Evolutionary conservation across 345 rosid genomes (phyloP), one percentile per base, ranked within the genome.

Genomic region (Kernera saxatilis): DNA sequence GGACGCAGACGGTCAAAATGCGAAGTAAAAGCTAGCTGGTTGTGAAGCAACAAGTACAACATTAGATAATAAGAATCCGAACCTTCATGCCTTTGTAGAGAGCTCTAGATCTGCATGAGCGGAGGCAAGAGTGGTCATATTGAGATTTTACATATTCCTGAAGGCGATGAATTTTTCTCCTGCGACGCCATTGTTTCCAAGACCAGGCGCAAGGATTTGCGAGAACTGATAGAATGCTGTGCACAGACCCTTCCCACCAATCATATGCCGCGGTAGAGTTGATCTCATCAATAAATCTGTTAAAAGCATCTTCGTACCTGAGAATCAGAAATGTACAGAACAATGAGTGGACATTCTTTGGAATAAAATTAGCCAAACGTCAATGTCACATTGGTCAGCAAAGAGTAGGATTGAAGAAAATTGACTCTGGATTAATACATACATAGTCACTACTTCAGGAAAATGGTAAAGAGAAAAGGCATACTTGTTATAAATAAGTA

Each of bases 231-330:
- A 94, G 89, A 75, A 94, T 94, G 80, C 95, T 88, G 75, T 91
- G 96, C 27, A 91, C 88, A 36, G 99, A 91, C 68, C 99, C 99
- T 83, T 94, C 99, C 99, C 99, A 94, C 99, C 99, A 94, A 77
- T 94, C 93, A 84, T 89, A 94, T 44, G 97, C 97, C 67, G 99
- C 95, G 72, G 89, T 93, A 43, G 99, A 89, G 81, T 94, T 94
- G 27, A 94, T 88, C 79, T 89, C 97, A 72, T 91, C 96, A 80
- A 94, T 91, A 72, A 94, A 91, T 80, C 96, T 84, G 77, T 91
- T 94, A 79, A 87, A 94, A 74, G 96, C 96, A 83, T 91, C 99
- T 84, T 94, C 99, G 63, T 94, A 94, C 78, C 99, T 94, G 83
- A 74, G 54, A 10, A 74, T 67, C 55, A 79, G 69, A 77, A 37